Evolutionary conservation across 106 monocot genomes (phyloP).

Genomic region (Acorus calamus): DNA sequence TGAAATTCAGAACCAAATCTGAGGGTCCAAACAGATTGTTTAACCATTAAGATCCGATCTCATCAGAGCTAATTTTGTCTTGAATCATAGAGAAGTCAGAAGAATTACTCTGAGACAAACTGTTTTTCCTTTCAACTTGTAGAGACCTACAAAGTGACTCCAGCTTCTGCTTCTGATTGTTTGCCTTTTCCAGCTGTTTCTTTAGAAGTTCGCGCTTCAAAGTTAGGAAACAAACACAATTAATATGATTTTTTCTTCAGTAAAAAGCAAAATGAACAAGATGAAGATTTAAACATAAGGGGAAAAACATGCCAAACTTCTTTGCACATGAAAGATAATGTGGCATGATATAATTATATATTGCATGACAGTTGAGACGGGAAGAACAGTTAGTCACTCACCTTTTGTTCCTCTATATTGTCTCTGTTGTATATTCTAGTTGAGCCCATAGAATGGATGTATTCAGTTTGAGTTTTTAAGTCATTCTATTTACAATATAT

Average conservation of each 20-base stretch:
- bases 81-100: slow-evolving; percentile 9
- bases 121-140: slow-evolving; percentile 78
- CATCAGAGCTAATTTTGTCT: slow-evolving; percentile 9
- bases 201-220: slow-evolving; percentile 71
- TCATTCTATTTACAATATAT: too few species aligned
- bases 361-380: too few species aligned
- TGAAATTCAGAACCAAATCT: neutral
- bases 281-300: neutral
- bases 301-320: neutral
- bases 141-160: slow-evolving; percentile 85
- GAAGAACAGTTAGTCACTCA: too few species aligned
- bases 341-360: too few species aligned
- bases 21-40: neutral
- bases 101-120: neutral
- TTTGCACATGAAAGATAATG: too few species aligned
- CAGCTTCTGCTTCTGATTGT: slow-evolving; percentile 87
- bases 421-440: too few species aligned
- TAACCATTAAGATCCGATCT: neutral
- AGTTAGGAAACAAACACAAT: neutral
- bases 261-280: neutral
- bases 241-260: too few species aligned
- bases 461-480: too few species aligned
- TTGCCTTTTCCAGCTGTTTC: slow-evolving; percentile 66
- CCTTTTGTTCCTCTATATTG: too few species aligned
- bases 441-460: too few species aligned